These are phyloP conservation scores for Gyrodon lividus DNA, from an alignment of 768 basidiomycete species.

Conservation along the genomic window DNA sequence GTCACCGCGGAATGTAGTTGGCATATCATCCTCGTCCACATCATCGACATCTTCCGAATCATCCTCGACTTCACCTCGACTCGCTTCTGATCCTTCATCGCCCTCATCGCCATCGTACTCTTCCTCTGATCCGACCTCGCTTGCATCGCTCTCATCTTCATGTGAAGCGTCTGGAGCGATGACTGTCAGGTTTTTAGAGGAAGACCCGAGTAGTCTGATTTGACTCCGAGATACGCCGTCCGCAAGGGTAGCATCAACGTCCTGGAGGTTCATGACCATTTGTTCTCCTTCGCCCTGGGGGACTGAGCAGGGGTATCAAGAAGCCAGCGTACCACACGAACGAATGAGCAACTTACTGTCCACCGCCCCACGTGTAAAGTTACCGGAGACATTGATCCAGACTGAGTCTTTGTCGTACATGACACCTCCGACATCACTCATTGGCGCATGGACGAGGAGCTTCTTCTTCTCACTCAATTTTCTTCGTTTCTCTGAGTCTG, in stretches of 20 bases:
- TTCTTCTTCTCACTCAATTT: constrained; percentile 96
- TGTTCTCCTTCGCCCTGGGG: constrained; percentile 91
- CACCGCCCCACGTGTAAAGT: constrained; percentile 75
- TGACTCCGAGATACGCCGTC: constrained; percentile 78
- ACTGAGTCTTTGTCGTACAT: constrained; percentile 98
- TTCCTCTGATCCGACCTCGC: constrained; percentile 30
- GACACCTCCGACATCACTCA: constrained; percentile 97
- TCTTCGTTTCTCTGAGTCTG: constrained; percentile 85
- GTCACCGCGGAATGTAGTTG: constrained; percentile 19
- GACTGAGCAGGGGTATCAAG: constrained; percentile 39
- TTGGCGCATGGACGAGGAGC: constrained; percentile 89
- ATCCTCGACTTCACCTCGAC: not conserved
- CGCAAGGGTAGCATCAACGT: constrained; percentile 76
- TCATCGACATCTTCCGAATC: constrained; percentile 4
- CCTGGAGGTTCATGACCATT: constrained; percentile 98
- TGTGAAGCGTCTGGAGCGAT: constrained; percentile 27
- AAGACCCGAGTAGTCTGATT: constrained; percentile 82
- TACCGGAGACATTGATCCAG: constrained; percentile 96
- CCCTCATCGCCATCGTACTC: constrained; percentile 27
- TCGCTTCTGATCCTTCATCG: constrained; percentile 12
- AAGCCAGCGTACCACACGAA: not conserved
- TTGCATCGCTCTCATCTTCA: constrained; percentile 39
- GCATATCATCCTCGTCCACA: constrained; percentile 5
- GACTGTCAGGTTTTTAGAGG: constrained; percentile 64
- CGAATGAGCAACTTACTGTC: constrained; percentile 46